Conservation (phyloP, 169 alveolate genomes). For the Eimeria brunetti region DNA sequence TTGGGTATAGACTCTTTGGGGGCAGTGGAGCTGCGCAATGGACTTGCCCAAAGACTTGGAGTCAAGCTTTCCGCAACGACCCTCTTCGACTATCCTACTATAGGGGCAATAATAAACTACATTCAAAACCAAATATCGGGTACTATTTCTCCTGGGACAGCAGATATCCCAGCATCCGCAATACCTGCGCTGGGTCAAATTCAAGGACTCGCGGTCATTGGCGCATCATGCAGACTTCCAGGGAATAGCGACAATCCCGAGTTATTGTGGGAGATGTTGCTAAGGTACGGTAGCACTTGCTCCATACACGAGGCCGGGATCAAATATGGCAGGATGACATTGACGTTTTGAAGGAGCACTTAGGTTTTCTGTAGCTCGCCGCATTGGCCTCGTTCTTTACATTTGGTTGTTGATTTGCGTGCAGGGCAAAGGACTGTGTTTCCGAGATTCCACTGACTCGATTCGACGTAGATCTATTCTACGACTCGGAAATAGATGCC, state of each 20-base stretch:
- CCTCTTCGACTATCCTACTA: slow-evolving; percentile 85
- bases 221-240: slow-evolving; percentile 84
- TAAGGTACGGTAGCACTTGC: background rate
- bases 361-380: background rate
- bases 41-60: slow-evolving; percentile 82
- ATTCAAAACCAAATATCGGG: slow-evolving; percentile 70
- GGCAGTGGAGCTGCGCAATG: slow-evolving; percentile 88
- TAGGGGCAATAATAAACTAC: slow-evolving; percentile 82
- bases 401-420: background rate
- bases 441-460: slow-evolving; percentile 84
- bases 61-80: slow-evolving; percentile 86
- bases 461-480: slow-evolving; percentile 79
- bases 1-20: slow-evolving; percentile 88
- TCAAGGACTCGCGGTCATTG: slow-evolving; percentile 80
- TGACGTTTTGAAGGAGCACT: background rate
- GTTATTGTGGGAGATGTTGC: slow-evolving; percentile 82
- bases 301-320: slow-evolving; percentile 59
- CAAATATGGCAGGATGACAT: slow-evolving; percentile 72
- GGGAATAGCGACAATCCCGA: slow-evolving; percentile 77
- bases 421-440: slow-evolving; percentile 78
- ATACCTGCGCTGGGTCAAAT: background rate
- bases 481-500: slow-evolving; percentile 82
- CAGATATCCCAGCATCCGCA: background rate
- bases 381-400: background rate
- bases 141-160: background rate